phyloP scores from a whole-genome alignment of 352 stramenopile genomes.

The Phytophthora nicotianae region DNA sequence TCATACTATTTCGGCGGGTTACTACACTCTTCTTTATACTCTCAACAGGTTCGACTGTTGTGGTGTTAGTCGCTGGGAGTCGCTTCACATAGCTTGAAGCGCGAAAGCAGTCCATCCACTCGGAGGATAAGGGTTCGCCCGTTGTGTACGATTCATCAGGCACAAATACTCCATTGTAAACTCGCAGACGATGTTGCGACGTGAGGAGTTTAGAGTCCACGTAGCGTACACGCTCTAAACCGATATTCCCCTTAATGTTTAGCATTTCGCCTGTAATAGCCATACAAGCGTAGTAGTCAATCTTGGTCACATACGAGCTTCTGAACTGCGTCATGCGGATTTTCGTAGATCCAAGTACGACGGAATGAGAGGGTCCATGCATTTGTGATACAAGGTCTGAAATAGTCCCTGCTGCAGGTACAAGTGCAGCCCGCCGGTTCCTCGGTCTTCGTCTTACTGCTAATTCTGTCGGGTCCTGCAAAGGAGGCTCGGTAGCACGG shows the following conservation, averaged over 20 bases:
- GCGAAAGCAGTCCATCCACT: conserved; percentile 86
- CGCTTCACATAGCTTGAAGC: conserved; percentile 37
- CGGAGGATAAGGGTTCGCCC: conserved; percentile 63
- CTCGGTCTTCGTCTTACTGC: conserved; percentile 33
- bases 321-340: conserved; percentile 83
- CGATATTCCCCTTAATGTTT: conserved; percentile 87
- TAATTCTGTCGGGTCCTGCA: conserved; percentile 52
- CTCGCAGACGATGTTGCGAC: conserved; percentile 61
- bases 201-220: conserved; percentile 73
- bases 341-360: conserved; percentile 73
- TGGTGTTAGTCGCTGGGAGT: background rate
- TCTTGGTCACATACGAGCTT: conserved; percentile 84
- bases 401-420: conserved; percentile 32
- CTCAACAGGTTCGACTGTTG: conserved; percentile 1
- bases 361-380: conserved; percentile 41
- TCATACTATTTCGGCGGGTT: background rate
- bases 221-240: conserved; percentile 74
- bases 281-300: conserved; percentile 87
- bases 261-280: conserved; percentile 78
- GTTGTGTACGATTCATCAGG: conserved; percentile 70
- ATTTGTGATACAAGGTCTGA: conserved; percentile 48
- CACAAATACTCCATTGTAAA: conserved; percentile 76
- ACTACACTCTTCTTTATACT: background rate
- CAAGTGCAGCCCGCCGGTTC: conserved; percentile 47
- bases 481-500: conserved; percentile 70